These are phyloP conservation scores for Venturia aucupariae DNA, from an alignment of 2,329 filamentous ascomycete genomes.

Conservation along the genomic window DNA sequence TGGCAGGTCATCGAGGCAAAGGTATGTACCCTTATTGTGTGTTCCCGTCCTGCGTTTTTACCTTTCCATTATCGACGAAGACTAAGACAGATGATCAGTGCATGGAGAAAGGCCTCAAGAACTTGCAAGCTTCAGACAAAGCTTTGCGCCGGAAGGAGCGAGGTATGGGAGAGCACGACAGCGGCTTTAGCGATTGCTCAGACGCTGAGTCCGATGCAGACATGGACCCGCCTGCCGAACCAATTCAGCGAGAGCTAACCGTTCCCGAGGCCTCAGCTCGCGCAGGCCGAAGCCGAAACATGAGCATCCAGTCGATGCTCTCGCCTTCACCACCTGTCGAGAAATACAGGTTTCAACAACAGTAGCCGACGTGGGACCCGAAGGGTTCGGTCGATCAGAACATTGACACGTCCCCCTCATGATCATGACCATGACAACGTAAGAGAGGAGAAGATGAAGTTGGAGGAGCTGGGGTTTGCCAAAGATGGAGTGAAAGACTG, in stretches of 20 bases:
- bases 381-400: not conserved
- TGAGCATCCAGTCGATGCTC: conserved; percentile 33
- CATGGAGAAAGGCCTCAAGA: conserved; percentile 77
- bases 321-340: conserved; percentile 19
- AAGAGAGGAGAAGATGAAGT: not conserved
- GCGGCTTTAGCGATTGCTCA: conserved; percentile 50
- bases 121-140: conserved; percentile 61
- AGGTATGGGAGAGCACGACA: conserved; percentile 52
- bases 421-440: not conserved
- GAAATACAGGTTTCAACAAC: too few species aligned
- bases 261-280: not conserved
- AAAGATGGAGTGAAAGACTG: not conserved
- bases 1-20: conserved; percentile 69
- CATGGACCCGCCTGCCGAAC: conserved; percentile 37
- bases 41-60: conserved; percentile 9
- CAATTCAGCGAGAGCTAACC: not conserved
- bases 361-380: not conserved
- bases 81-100: conserved; percentile 42
- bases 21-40: conserved; percentile 43
- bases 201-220: conserved; percentile 38
- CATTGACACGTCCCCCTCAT: not conserved
- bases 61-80: not conserved
- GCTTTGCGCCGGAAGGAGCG: conserved; percentile 58
- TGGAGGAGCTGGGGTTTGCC: not conserved
- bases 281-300: conserved; percentile 14